A percentile compares a stretch with the other conserved stretches of the same genome.
These are phyloP conservation scores for Trichosporon sp. DNA, from an alignment of 1,284 basidiomycete genomes.

Conservation along the genomic window DNA sequence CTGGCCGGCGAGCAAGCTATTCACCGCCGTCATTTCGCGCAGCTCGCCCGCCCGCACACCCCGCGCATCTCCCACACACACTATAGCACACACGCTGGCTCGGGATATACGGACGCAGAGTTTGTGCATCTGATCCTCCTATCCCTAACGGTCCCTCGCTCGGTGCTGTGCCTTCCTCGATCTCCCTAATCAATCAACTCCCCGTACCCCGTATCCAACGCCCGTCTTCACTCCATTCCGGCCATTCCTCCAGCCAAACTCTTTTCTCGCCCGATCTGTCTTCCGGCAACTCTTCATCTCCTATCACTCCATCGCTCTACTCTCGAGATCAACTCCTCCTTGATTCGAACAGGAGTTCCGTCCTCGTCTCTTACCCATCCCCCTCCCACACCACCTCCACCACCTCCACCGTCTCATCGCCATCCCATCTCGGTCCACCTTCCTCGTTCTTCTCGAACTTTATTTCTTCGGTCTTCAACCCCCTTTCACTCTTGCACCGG, in stretches of 20 bases:
- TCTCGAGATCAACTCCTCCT: neutral
- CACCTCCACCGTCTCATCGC: neutral
- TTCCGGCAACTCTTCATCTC: slow-evolving; percentile 8
- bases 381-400: neutral
- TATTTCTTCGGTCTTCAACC: slow-evolving; percentile 10
- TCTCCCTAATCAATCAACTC: slow-evolving; percentile 12
- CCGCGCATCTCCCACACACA: neutral
- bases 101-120: slow-evolving; percentile 13
- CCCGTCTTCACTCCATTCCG: slow-evolving; percentile 8
- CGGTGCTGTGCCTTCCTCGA: slow-evolving; percentile 10
- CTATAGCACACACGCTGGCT: neutral
- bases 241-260: slow-evolving; percentile 17
- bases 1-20: neutral
- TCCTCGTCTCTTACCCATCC: neutral
- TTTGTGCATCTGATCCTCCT: slow-evolving; percentile 6
- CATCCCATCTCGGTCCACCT: neutral
- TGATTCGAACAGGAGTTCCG: neutral
- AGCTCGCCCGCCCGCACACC: neutral
- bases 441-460: slow-evolving; percentile 13
- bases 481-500: neutral
- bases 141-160: slow-evolving; percentile 2
- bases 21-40: neutral
- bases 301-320: slow-evolving; percentile 1
- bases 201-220: slow-evolving; percentile 17
- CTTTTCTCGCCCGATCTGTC: neutral